These are phyloP conservation scores for Daldinia childiae DNA, from an alignment of 495 filamentous ascomycete genomes.

Conservation along the genomic window DNA sequence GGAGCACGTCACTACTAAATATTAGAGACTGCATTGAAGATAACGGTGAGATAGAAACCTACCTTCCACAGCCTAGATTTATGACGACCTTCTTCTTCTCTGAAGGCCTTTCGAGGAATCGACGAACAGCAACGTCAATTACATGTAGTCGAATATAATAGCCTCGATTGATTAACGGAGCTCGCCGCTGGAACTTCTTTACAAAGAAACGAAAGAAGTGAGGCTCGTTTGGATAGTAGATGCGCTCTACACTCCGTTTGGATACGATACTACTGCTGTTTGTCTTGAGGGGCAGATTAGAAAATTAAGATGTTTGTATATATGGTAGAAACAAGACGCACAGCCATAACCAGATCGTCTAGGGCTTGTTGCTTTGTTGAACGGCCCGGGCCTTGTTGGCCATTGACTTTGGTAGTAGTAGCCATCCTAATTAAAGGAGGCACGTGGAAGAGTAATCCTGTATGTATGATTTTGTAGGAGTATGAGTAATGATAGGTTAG, in stretches of 20 bases:
- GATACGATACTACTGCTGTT: conserved; percentile 91
- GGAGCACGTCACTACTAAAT: conserved; percentile 78
- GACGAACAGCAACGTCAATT: conserved; percentile 74
- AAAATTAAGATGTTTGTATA: not conserved
- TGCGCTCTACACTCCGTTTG: conserved; percentile 85
- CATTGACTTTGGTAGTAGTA: conserved; percentile 43
- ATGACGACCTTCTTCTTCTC: conserved; percentile 76
- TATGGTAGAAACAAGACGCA: conserved; percentile 49
- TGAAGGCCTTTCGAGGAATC: conserved; percentile 71
- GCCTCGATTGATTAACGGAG: conserved; percentile 86
- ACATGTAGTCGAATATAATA: conserved; percentile 88
- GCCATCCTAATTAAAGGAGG: conserved; percentile 22
- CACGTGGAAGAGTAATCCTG: not conserved
- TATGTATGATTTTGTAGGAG: conserved; percentile 2
- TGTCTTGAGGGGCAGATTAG: conserved; percentile 63
- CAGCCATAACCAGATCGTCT: conserved; percentile 77
- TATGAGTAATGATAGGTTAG: not conserved
- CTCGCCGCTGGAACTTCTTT: conserved; percentile 78
- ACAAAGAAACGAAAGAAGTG: conserved; percentile 91
- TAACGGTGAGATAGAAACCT: conserved; percentile 47
- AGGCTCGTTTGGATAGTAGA: conserved; percentile 77
- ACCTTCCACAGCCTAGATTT: conserved; percentile 93
- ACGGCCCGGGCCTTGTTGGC: conserved; percentile 41
- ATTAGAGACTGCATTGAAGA: conserved; percentile 15
- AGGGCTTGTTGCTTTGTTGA: conserved; percentile 49